Evolutionary conservation across 495 filamentous ascomycete genomes (phyloP), one percentile per base, ranked within the genome.

Genomic region (Neurospora tetraspora): DNA sequence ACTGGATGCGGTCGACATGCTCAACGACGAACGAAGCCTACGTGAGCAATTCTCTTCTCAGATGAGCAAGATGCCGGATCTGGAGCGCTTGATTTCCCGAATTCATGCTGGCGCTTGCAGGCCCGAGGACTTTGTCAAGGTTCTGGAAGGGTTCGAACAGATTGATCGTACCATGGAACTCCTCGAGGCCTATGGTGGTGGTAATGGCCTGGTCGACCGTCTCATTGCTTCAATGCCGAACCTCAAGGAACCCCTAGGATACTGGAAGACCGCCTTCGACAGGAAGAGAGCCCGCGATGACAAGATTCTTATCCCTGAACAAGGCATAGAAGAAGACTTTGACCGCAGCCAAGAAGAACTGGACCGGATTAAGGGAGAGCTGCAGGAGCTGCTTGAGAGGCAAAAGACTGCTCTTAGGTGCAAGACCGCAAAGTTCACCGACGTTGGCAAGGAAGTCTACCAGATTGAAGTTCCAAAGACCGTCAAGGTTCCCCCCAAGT

Each of bases 371-470:
- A 89, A 92, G 76, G 85, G 82, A 4, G 86, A 93, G 43, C 89
- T 99, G 0, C 84, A 96, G 12, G 80, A 84, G 18, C 80, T 97
- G 2, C 84, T 98, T 8, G 91, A 91, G 73, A 86, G 88, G 76
- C 88, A 89, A 53, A 89, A 91, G 71, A 85, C 88, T 36, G 88
- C 92, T 27, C 81, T 97, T 10, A 84, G 83, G 71, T 86, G 82
- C 75, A 87, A 83, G 73, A 89, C 92, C 2, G 91, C 98, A 75
- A 89, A 88, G 73, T 99, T 91, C 82, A 89, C 89, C 37, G 93
- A 98, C 78, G 92, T 94, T 40, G 96, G 96, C 36, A 99, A 98
- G 81, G 96, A 99, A 77, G 92, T 98, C 69, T 99, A 97, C 79
- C 94, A 98, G 80, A 88, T 99, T 4, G 96, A 99, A 80, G 91